Evolutionary conservation across 768 basidiomycete species (phyloP).

Genomic region (Amanita pallidorosea): DNA sequence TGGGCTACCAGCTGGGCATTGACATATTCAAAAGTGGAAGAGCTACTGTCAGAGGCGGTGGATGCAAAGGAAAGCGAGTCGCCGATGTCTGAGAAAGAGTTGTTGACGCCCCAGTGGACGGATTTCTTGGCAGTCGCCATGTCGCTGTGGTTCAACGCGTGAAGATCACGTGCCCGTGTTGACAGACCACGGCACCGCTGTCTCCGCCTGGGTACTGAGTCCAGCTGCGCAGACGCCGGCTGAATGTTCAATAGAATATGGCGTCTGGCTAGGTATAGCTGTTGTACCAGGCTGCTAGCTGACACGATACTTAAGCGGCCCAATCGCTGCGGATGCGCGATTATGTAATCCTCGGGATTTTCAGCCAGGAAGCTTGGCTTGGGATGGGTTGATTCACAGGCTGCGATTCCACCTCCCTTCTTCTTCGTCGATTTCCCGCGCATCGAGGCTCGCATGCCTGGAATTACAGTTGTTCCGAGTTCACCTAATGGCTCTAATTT

Average conservation of each 20-base stretch:
- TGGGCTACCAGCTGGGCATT: constrained; percentile 78
- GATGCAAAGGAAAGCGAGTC: constrained; percentile 36
- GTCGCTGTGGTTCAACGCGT: constrained; percentile 10
- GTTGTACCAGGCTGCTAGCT: neutral
- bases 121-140: constrained; percentile 31
- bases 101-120: constrained; percentile 41
- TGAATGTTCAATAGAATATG: neutral
- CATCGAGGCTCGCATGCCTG: constrained; percentile 9
- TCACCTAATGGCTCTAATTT: constrained; percentile 6
- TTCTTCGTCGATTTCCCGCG: neutral
- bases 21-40: constrained; percentile 66
- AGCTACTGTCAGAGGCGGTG: constrained; percentile 23
- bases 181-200: neutral
- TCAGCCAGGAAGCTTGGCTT: neutral
- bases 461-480: constrained; percentile 7
- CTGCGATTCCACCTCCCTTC: neutral
- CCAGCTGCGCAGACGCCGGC: neutral
- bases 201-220: neutral
- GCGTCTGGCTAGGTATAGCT: neutral
- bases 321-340: neutral
- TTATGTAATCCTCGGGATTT: constrained; percentile 3
- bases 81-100: constrained; percentile 30
- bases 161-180: constrained; percentile 15
- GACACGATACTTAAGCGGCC: neutral
- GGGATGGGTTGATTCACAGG: constrained; percentile 4